Percentiles rank a stretch among this genome's conserved stretches.
phyloP scores from a whole-genome alignment of 2,329 filamentous ascomycete species.

The Hymenoscyphus scutula region DNA sequence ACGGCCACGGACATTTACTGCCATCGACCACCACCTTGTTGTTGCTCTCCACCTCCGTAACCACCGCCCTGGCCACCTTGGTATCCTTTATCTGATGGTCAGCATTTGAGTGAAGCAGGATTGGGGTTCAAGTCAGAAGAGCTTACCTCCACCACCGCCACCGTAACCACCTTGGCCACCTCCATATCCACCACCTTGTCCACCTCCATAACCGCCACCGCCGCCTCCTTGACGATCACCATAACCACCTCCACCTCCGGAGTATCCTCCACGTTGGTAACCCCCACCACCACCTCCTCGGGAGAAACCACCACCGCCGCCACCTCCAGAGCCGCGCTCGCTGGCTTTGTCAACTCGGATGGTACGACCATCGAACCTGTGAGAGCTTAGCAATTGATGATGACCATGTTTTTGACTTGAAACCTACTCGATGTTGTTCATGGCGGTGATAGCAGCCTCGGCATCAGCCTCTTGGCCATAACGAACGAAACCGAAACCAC shows the following conservation, averaged over 20 bases:
- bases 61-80: conserved; percentile 27
- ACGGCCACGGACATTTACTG: conserved; percentile 24
- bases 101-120: conserved; percentile 15
- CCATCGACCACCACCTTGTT: conserved; percentile 32
- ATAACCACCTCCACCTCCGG: conserved; percentile 40
- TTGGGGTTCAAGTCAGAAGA: background rate
- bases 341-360: conserved; percentile 90
- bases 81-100: conserved; percentile 29
- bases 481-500: conserved; percentile 95
- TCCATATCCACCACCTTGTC: conserved; percentile 33
- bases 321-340: conserved; percentile 67
- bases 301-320: conserved; percentile 48
- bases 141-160: conserved; percentile 30
- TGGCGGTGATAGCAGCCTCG: conserved; percentile 69
- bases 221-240: conserved; percentile 55
- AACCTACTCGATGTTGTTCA: conserved; percentile 88
- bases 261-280: conserved; percentile 42
- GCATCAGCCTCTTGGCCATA: conserved; percentile 76
- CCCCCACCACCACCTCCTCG: conserved; percentile 42
- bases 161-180: conserved; percentile 40
- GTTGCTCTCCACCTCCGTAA: conserved; percentile 31
- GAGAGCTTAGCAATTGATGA: conserved; percentile 18
- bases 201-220: conserved; percentile 45
- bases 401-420: background rate
- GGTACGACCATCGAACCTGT: conserved; percentile 87